Conservation (phyloP, 345 rosid species). For the Balakata baccata region DNA sequence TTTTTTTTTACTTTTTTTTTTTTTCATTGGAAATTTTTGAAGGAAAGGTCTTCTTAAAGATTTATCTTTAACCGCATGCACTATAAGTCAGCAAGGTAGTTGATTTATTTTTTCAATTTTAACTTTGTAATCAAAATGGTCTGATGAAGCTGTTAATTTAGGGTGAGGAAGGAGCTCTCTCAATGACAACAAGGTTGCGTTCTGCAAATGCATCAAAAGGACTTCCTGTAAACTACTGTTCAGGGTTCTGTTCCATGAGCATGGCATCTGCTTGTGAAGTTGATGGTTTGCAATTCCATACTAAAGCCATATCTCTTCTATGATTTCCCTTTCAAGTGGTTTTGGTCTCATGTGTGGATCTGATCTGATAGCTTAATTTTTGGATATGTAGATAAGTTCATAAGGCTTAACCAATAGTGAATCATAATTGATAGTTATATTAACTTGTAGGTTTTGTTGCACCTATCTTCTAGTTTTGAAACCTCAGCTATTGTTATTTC, state of each 20-base stretch:
- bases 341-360: neutral
- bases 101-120: neutral
- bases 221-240: slow-evolving; percentile 86
- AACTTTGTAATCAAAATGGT: slow-evolving; percentile 2
- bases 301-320: slow-evolving; percentile 1
- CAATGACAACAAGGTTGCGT: slow-evolving; percentile 84
- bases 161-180: slow-evolving; percentile 98
- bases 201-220: slow-evolving; percentile 72
- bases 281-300: slow-evolving; percentile 52
- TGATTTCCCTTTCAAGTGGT: neutral
- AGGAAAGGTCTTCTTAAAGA: no score
- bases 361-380: neutral
- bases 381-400: neutral
- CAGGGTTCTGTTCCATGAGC: slow-evolving; percentile 80
- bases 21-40: neutral
- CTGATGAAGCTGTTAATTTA: slow-evolving; percentile 32
- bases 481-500: slow-evolving; percentile 20
- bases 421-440: neutral
- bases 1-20: neutral
- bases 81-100: neutral
- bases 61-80: neutral
- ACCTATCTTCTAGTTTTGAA: slow-evolving; percentile 2
- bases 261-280: slow-evolving; percentile 57
- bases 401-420: neutral
- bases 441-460: neutral